Conservation (phyloP, 352 stramenopile genomes). For the Porosira glacialis region DNA sequence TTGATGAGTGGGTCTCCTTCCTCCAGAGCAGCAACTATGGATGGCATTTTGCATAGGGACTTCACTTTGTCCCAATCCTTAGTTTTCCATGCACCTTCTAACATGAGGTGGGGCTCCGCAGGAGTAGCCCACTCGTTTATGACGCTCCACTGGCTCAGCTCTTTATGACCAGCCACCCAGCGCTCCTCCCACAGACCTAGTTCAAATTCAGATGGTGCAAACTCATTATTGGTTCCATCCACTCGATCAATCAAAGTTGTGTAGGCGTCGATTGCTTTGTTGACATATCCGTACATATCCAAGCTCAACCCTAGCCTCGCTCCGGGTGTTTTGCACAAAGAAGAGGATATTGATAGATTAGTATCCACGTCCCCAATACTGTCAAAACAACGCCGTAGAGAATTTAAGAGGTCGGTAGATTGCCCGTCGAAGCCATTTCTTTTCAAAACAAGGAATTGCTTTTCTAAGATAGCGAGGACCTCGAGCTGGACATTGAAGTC, state of each 20-base stretch:
- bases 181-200: constrained; percentile 74
- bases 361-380: constrained; percentile 66
- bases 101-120: constrained; percentile 51
- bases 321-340: constrained; percentile 46
- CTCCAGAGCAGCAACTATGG: constrained; percentile 66
- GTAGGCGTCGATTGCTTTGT: constrained; percentile 68
- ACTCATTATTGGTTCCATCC: constrained; percentile 30
- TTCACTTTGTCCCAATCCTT: constrained; percentile 77
- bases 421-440: constrained; percentile 27
- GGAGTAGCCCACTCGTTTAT: constrained; percentile 72
- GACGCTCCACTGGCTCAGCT: constrained; percentile 74
- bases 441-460: constrained; percentile 49
- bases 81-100: constrained; percentile 80
- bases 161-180: constrained; percentile 76
- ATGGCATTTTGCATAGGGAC: constrained; percentile 50
- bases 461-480: constrained; percentile 72
- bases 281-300: constrained; percentile 72
- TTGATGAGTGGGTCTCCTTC: constrained; percentile 69
- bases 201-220: constrained; percentile 63
- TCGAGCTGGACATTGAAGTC: constrained; percentile 76
- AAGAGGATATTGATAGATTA: constrained; percentile 50
- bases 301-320: constrained; percentile 70
- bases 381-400: constrained; percentile 61
- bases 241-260: constrained; percentile 63
- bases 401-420: constrained; percentile 37